Conservation (phyloP, 192 early-diverging fungal genomes). For the Gonapodya prolifera region DNA sequence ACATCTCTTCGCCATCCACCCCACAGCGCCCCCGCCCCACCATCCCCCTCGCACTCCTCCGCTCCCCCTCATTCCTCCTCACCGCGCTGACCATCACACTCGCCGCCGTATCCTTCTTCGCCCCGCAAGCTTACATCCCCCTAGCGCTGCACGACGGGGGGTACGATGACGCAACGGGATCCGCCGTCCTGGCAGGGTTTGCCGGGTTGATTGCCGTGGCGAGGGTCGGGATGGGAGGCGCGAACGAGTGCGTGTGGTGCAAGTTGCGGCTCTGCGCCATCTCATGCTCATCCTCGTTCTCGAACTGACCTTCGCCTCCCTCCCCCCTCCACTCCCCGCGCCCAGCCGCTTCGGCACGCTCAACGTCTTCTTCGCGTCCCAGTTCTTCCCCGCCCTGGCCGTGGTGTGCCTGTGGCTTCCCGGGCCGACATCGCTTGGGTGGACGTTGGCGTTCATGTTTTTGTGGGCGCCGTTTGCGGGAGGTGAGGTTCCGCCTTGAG, state of each 20-base stretch:
- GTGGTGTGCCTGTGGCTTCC: conserved; percentile 1
- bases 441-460: background rate
- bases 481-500: too few species aligned
- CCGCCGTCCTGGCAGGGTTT: background rate
- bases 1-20: too few species aligned
- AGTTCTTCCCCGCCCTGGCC: background rate
- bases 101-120: conserved; percentile 5
- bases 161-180: background rate
- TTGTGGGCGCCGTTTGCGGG: background rate
- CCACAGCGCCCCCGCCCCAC: background rate
- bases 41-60: background rate
- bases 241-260: background rate
- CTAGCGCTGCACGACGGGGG: background rate
- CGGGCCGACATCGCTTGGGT: background rate
- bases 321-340: background rate
- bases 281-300: too few species aligned
- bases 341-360: background rate
- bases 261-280: too few species aligned
- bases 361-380: background rate
- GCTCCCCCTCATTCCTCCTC: background rate
- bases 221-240: background rate
- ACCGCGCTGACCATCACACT: background rate
- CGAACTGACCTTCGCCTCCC: too few species aligned
- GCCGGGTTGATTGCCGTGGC: background rate
- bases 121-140: background rate